Evolutionary conservation across 164 flowering plant genomes (phyloP), one percentile per base, ranked within the genome.

Genomic region (Vitis cinerea): DNA sequence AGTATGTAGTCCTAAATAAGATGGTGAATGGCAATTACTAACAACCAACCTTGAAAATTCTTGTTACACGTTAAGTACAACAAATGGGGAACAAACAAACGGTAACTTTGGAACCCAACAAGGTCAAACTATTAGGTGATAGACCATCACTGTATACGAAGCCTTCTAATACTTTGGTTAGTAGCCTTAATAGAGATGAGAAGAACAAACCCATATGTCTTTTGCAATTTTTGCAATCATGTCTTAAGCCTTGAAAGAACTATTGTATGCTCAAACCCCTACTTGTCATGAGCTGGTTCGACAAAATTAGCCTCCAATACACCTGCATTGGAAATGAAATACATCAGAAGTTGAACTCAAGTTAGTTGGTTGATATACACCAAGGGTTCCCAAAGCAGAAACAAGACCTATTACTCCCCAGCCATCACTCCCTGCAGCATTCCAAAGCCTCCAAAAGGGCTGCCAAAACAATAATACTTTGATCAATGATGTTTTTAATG

Each of bases 371-470:
- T 47, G 63, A 65, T 12, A 50, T 17, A 62, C 2, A 56, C 13
- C 49, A 66, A 27, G 23, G 23, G 16, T 14, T 27, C 29, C 15
- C 5, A 59, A 67, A 15, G 27, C 19, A 70, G 67, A 48, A 59
- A 30, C 27, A 70, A 59, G 55, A 96, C 97, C 98, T 81, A 93
- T 89, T 29, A 92, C 97, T 65, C 98, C 97, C 73, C 98, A 97
- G 9, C 99, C 98, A 81, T 84, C 90, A 87, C 99, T 93, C 71
- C 97, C 97, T 51, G 97, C 83, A 72, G 98, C 82, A 86, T 88
- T 88, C 99, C 99, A 95, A 16, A 93, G 80, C 83, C 99, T 96
- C 99, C 99, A 93, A 74, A 96, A 96, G 65, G 99, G 98, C 99
- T 96, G 83, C 53, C n/a, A 76, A 65, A 15, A 27, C 47, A 67